Evolutionary conservation across 768 basidiomycete species (phyloP), one percentile per base, ranked within the genome.

Genomic region (Amanita phalloides): DNA sequence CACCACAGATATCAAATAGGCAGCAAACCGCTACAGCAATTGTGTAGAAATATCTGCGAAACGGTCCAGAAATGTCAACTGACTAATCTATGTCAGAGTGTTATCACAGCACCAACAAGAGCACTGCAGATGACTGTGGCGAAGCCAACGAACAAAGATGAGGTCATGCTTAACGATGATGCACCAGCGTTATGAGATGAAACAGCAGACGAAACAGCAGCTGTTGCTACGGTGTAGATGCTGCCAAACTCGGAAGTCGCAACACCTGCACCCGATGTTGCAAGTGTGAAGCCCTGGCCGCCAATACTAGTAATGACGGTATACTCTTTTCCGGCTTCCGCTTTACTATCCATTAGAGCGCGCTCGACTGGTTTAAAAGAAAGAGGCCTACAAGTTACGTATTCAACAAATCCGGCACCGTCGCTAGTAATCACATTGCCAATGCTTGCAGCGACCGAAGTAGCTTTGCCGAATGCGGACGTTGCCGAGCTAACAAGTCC

Each of bases 231-330:
- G 13, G 76, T 81, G 63, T 72, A 82, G 1, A 74, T 60, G 6
- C 73, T 71, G 33, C 82, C 81, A 23, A 71, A 78, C 55, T 71
- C 72, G 17, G 76, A 71, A 26, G 80, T 82, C 6, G 65, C 68
- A 13, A 68, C 67, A 13, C 59, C 72, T 38, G 61, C 71, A 5
- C 68, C 72, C 2, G 66, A 65, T 3, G 55, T 61, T 25, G 80
- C 82, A 17, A 86, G 71, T 0, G 83, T 86, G 53, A 84, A 64
- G 1, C 74, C 83, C 41, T 71, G 57, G 9, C 82, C 84, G 6
- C 81, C 84, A 8, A 61, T 72, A 38, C 75, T 77, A 13, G 78
- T 81, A 26, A 86, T 64, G 17, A 85, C 61, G 11, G 79, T 86
- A 46, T 70, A 65, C 2, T 68, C 76, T 7, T 66, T 53, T 11